phyloP scores from a whole-genome alignment of 169 alveolate genomes.

The Eimeria sp. region DNA sequence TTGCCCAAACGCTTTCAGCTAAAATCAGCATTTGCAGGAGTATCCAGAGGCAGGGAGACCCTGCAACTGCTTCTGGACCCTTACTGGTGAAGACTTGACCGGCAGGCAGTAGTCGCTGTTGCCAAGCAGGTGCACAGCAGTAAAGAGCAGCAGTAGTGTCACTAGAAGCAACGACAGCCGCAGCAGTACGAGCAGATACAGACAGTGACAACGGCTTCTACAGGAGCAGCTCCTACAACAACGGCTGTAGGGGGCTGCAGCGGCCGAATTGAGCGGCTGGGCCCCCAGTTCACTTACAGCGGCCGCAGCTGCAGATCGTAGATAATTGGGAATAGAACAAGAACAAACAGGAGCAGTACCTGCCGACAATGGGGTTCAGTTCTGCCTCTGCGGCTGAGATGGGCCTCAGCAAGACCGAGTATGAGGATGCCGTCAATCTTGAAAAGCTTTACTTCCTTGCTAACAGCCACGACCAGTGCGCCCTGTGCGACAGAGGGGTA shows the following conservation, averaged over 20 bases:
- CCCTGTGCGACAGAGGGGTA: slow-evolving; percentile 80
- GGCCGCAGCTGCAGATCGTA: background rate
- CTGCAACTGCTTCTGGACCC: background rate
- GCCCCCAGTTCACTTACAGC: slow-evolving; percentile 16
- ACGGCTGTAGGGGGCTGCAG: slow-evolving; percentile 34
- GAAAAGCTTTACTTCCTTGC: slow-evolving; percentile 79
- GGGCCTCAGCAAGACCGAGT: slow-evolving; percentile 80
- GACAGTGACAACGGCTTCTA: background rate
- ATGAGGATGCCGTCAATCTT: slow-evolving; percentile 79
- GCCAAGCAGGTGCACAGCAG: slow-evolving; percentile 18
- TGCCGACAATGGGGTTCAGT: slow-evolving; percentile 46
- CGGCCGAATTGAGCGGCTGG: slow-evolving; percentile 42
- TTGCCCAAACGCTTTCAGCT: slow-evolving; percentile 7
- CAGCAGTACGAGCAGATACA: background rate
- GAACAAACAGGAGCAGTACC: background rate
- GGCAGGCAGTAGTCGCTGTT: background rate
- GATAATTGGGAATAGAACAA: background rate
- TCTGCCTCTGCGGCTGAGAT: slow-evolving; percentile 79
- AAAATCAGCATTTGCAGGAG: slow-evolving; percentile 2
- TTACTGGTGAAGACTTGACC: background rate
- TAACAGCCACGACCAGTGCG: slow-evolving; percentile 79
- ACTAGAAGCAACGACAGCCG: background rate
- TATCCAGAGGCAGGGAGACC: background rate
- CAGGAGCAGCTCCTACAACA: background rate
- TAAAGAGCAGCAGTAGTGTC: background rate